These are phyloP conservation scores for Paecilomyces dactylethromorphus DNA, from an alignment of 2,329 filamentous ascomycete genomes.

Conservation along the genomic window DNA sequence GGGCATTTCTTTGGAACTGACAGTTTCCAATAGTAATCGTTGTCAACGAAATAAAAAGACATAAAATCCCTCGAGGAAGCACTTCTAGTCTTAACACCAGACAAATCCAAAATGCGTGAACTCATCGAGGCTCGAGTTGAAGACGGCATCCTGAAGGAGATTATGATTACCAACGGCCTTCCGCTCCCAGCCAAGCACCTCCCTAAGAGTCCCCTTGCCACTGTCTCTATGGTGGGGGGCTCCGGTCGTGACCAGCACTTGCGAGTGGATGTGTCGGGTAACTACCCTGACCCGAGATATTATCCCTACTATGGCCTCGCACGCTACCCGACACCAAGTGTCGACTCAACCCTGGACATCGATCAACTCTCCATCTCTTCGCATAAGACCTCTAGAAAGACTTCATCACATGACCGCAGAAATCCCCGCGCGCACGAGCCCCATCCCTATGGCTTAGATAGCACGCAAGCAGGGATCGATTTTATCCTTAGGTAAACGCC, in stretches of 20 bases:
- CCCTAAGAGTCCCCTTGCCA: not conserved
- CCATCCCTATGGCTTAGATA: conserved; percentile 20
- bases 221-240: not conserved
- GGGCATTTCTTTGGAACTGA: not conserved
- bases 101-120: not conserved
- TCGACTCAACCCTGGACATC: not conserved
- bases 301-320: not conserved
- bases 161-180: not conserved
- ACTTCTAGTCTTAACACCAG: not conserved
- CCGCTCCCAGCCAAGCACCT: not conserved
- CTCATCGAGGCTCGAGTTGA: not conserved
- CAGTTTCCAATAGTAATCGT: not conserved
- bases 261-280: not conserved
- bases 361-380: not conserved
- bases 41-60: not conserved
- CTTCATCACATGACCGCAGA: not conserved
- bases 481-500: conserved; percentile 20
- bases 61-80: not conserved
- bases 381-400: not conserved
- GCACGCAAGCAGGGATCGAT: conserved; percentile 21
- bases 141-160: not conserved
- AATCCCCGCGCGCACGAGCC: not conserved
- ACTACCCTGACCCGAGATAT: not conserved
- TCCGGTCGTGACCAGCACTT: not conserved
- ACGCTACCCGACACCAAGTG: not conserved